Evolutionary conservation across 2,329 filamentous ascomycete genomes (phyloP).

Genomic region (Chaetomium globosum): DNA sequence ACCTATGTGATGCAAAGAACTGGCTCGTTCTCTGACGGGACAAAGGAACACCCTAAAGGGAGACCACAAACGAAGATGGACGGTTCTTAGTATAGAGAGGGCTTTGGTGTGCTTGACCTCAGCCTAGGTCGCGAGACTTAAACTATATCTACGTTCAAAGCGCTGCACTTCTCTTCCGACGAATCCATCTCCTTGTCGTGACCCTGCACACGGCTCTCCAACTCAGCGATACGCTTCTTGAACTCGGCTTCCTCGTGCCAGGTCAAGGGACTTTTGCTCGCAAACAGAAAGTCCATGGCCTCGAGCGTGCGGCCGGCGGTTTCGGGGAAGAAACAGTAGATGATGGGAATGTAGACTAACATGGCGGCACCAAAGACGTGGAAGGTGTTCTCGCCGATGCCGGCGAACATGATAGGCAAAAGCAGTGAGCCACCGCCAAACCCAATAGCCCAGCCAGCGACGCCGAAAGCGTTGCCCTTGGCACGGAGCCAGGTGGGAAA

Average conservation of each 20-base stretch:
- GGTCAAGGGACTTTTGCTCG: conserved; percentile 12
- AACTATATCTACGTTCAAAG: conserved; percentile 2
- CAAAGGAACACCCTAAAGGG: too few relatives aligned
- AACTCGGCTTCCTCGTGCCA: conserved; percentile 42
- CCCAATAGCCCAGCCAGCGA: conserved; percentile 75
- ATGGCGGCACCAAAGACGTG: conserved; percentile 74
- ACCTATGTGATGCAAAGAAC: too few relatives aligned
- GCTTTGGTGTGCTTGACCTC: too few relatives aligned
- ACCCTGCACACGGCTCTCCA: conserved; percentile 11
- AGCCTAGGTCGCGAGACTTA: background rate
- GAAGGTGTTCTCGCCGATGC: conserved; percentile 69
- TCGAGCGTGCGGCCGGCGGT: conserved; percentile 73
- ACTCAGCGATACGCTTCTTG: conserved; percentile 8
- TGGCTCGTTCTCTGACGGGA: too few relatives aligned
- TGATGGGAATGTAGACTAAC: conserved; percentile 65
- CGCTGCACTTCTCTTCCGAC: conserved; percentile 3
- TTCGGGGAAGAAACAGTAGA: conserved; percentile 75
- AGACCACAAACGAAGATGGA: too few relatives aligned
- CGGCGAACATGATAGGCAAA: conserved; percentile 62
- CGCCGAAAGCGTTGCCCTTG: conserved; percentile 75
- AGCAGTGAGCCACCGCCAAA: conserved; percentile 53
- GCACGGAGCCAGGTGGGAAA: conserved; percentile 72
- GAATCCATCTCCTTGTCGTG: conserved; percentile 1
- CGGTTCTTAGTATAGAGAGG: too few relatives aligned
- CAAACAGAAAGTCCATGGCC: conserved; percentile 61